phyloP scores from a whole-genome alignment of 106 monocot species.

The Allium fistulosum region DNA sequence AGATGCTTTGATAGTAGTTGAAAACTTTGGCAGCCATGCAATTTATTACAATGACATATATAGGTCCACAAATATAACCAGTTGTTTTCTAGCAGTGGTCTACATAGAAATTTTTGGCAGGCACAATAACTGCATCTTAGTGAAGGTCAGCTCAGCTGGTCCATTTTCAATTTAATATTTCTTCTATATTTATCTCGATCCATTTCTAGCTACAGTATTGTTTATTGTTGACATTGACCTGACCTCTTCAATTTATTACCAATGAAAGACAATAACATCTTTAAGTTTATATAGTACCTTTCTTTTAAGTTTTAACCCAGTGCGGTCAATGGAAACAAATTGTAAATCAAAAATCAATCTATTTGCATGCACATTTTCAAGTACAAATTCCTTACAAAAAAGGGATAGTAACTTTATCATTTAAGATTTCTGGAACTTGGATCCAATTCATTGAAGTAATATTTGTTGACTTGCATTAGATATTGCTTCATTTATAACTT shows the following conservation, averaged over 20 bases:
- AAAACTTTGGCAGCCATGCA: slow-evolving; percentile 1
- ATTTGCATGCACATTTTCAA: neutral
- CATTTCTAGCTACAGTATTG: neutral
- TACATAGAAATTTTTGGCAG: neutral
- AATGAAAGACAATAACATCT: neutral
- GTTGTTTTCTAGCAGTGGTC: neutral
- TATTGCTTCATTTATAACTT: neutral
- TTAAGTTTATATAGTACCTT: neutral
- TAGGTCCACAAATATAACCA: neutral
- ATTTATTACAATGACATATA: neutral
- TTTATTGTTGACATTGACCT: neutral
- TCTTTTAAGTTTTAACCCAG: neutral
- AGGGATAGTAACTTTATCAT: too few relatives aligned
- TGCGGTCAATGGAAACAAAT: neutral
- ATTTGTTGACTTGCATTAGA: neutral
- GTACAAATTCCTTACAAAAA: neutral
- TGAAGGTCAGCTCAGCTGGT: neutral
- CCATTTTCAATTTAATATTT: neutral
- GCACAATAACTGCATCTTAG: neutral
- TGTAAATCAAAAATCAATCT: neutral
- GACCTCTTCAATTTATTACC: neutral
- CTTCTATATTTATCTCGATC: neutral
- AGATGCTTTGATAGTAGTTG: neutral
- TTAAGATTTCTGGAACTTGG: neutral
- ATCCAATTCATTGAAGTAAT: neutral